Conservation (phyloP, 2,329 filamentous ascomycete species). For the Beauveria varroae region DNA sequence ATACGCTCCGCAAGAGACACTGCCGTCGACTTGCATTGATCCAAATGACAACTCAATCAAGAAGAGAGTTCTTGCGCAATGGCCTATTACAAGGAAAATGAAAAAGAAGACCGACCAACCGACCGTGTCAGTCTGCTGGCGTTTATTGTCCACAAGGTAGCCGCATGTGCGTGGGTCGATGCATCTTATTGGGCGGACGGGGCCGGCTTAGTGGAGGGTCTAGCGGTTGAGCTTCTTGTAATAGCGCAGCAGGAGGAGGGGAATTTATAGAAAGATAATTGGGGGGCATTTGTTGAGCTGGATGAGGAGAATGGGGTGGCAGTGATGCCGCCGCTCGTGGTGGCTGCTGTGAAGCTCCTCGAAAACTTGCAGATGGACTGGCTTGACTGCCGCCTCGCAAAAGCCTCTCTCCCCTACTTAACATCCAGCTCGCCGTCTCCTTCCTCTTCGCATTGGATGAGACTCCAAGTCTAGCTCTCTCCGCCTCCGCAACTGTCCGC, state of each 20-base stretch:
- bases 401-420: background rate
- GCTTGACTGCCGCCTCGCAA: background rate
- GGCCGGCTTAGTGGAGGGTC: slow-evolving; percentile 5
- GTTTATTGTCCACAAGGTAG: slow-evolving; percentile 4
- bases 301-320: background rate
- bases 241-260: background rate
- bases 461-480: background rate
- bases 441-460: background rate
- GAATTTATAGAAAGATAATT: background rate
- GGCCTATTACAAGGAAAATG: background rate
- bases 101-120: background rate
- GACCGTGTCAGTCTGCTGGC: background rate
- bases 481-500: slow-evolving; percentile 5
- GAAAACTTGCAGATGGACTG: background rate
- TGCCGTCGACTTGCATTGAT: background rate
- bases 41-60: background rate
- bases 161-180: slow-evolving; percentile 12
- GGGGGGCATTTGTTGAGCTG: slow-evolving; percentile 1
- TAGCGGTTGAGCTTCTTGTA: background rate
- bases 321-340: background rate
- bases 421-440: background rate
- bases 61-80: background rate
- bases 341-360: background rate
- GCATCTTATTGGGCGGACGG: slow-evolving; percentile 10
- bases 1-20: background rate